A percentile compares a stretch with the other conserved stretches of the same genome.
These are phyloP conservation scores for Microbotryum saponariae DNA, from an alignment of 1,284 basidiomycete genomes.

Conservation along the genomic window DNA sequence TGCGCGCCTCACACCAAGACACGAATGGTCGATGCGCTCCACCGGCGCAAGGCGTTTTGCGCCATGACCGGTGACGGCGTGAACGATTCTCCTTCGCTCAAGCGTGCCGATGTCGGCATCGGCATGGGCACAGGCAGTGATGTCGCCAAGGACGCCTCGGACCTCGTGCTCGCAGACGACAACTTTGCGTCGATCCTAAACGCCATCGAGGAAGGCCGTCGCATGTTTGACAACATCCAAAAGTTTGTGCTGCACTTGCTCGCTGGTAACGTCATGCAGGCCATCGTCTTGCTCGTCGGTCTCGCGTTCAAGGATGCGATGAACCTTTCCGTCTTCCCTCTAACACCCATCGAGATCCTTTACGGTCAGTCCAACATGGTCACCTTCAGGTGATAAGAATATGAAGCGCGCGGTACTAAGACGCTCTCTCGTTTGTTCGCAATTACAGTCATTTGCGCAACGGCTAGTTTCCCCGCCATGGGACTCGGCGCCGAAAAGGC, in stretches of 20 bases:
- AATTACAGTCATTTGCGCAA: slow-evolving; percentile 35
- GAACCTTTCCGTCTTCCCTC: slow-evolving; percentile 56
- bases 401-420: not conserved
- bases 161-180: slow-evolving; percentile 61
- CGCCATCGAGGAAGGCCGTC: slow-evolving; percentile 59
- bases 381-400: not conserved
- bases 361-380: slow-evolving; percentile 46
- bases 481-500: slow-evolving; percentile 36
- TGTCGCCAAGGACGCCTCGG: slow-evolving; percentile 55
- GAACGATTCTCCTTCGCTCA: slow-evolving; percentile 54
- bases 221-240: slow-evolving; percentile 42
- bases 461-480: slow-evolving; percentile 41
- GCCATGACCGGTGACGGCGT: slow-evolving; percentile 47
- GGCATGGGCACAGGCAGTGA: slow-evolving; percentile 67
- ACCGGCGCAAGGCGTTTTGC: slow-evolving; percentile 43
- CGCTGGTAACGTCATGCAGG: slow-evolving; percentile 56
- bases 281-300: slow-evolving; percentile 50
- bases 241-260: slow-evolving; percentile 41
- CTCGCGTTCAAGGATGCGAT: slow-evolving; percentile 57
- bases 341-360: slow-evolving; percentile 58
- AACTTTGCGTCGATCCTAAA: slow-evolving; percentile 64
- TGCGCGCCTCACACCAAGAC: slow-evolving; percentile 49
- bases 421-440: not conserved
- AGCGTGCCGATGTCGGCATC: slow-evolving; percentile 56
- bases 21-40: slow-evolving; percentile 54